A percentile compares a stretch with the other conserved stretches of the same genome.
These are phyloP conservation scores for Glycine tomentella DNA, from an alignment of 306 rosid species.

Conservation along the genomic window DNA sequence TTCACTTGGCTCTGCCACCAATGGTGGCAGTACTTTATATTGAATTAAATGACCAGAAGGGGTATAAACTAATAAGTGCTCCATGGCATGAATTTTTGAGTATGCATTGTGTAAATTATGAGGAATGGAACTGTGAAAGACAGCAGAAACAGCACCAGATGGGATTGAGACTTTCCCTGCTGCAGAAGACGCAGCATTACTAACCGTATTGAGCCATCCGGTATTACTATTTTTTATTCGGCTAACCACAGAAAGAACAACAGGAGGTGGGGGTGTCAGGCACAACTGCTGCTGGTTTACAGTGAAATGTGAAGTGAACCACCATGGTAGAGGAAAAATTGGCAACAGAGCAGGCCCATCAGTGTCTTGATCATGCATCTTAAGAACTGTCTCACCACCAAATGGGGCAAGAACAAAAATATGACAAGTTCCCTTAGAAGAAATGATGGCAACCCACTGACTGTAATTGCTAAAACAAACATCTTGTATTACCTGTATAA, in stretches of 20 bases:
- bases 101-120: conserved; percentile 51
- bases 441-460: conserved; percentile 87
- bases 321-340: conserved; percentile 79
- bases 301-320: conserved; percentile 78
- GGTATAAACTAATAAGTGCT: conserved; percentile 79
- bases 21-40: conserved; percentile 73
- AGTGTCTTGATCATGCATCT: conserved; percentile 64
- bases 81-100: conserved; percentile 69
- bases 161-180: conserved; percentile 79
- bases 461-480: conserved; percentile 83
- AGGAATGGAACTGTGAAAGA: conserved; percentile 77
- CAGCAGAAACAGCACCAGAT: conserved; percentile 91
- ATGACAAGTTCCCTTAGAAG: conserved; percentile 89
- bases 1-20: conserved; percentile 73
- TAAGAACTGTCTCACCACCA: conserved; percentile 85
- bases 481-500: conserved; percentile 85
- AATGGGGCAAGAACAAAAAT: conserved; percentile 83
- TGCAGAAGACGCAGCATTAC: conserved; percentile 88
- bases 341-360: conserved; percentile 75
- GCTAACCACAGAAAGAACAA: conserved; percentile 90
- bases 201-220: conserved; percentile 91
- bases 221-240: conserved; percentile 81
- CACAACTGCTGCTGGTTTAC: conserved; percentile 68
- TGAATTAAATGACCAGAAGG: conserved; percentile 90
- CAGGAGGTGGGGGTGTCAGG: conserved; percentile 79